Evolutionary conservation across 371 early-diverging fungal genomes (phyloP).

Genomic region (Rhizopus delemar): DNA sequence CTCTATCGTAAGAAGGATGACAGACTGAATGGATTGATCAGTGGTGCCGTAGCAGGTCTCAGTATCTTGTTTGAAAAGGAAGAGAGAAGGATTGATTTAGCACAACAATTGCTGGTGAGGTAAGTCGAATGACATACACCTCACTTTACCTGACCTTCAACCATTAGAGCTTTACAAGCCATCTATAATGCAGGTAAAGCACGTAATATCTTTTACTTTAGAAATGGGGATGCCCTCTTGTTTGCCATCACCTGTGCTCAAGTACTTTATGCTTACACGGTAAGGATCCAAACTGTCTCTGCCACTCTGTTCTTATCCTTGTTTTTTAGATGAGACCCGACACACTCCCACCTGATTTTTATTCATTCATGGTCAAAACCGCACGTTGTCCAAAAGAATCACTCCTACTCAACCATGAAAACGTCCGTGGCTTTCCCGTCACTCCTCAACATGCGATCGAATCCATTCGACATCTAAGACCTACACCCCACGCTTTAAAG

Average conservation of each 20-base stretch:
- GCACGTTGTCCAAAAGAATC: constrained; percentile 62
- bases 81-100: constrained; percentile 63
- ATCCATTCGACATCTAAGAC: constrained; percentile 42
- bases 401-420: constrained; percentile 53
- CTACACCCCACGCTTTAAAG: constrained; percentile 49
- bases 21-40: constrained; percentile 59
- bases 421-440: constrained; percentile 52
- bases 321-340: constrained; percentile 58
- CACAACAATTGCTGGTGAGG: constrained; percentile 64
- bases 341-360: constrained; percentile 68
- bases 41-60: constrained; percentile 62
- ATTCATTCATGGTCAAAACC: constrained; percentile 65
- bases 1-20: constrained; percentile 60
- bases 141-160: neutral
- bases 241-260: constrained; percentile 64
- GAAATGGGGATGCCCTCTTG: constrained; percentile 64
- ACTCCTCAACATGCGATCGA: constrained; percentile 42
- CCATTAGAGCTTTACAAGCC: constrained; percentile 57
- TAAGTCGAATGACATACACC: constrained; percentile 8
- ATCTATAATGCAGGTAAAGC: constrained; percentile 63
- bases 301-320: neutral
- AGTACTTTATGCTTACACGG: constrained; percentile 68
- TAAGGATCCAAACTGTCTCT: constrained; percentile 24
- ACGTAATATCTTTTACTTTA: constrained; percentile 62
- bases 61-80: constrained; percentile 61